Evolutionary conservation across 495 filamentous ascomycete species (phyloP).

Genomic region (Trichoderma asperelloides): DNA sequence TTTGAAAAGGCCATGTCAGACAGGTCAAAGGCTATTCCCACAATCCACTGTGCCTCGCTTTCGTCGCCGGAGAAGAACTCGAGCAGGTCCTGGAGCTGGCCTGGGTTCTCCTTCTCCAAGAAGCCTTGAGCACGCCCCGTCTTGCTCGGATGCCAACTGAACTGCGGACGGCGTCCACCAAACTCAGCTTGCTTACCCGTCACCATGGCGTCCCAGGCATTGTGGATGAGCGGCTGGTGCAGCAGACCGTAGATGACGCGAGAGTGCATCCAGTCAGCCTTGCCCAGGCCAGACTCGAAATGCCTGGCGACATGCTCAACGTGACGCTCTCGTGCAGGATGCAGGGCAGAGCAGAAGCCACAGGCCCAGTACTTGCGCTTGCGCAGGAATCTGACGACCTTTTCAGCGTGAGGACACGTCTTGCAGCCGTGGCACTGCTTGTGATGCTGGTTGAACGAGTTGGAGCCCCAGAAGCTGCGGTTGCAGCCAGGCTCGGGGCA

Average conservation of each 20-base stretch:
- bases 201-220: slow-evolving; percentile 36
- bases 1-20: slow-evolving; percentile 28
- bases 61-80: slow-evolving; percentile 37
- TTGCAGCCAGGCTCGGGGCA: slow-evolving; percentile 35
- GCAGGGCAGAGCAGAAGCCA: slow-evolving; percentile 41
- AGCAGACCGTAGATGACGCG: slow-evolving; percentile 42
- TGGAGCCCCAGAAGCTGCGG: slow-evolving; percentile 41
- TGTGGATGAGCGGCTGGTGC: slow-evolving; percentile 38
- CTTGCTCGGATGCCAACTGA: slow-evolving; percentile 35
- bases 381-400: slow-evolving; percentile 28
- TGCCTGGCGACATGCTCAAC: slow-evolving; percentile 43
- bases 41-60: slow-evolving; percentile 32
- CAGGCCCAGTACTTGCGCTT: slow-evolving; percentile 32
- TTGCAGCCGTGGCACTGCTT: slow-evolving; percentile 42
- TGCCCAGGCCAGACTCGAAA: slow-evolving; percentile 39
- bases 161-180: slow-evolving; percentile 34
- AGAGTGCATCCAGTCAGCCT: slow-evolving; percentile 40
- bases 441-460: slow-evolving; percentile 44
- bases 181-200: slow-evolving; percentile 30
- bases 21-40: slow-evolving; percentile 31
- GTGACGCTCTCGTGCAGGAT: slow-evolving; percentile 37
- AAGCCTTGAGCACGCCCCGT: slow-evolving; percentile 42
- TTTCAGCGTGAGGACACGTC: slow-evolving; percentile 39
- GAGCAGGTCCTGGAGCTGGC: slow-evolving; percentile 40
- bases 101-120: slow-evolving; percentile 36